phyloP scores from a whole-genome alignment of 2,329 filamentous ascomycete genomes.

The Xylariales sp. region DNA sequence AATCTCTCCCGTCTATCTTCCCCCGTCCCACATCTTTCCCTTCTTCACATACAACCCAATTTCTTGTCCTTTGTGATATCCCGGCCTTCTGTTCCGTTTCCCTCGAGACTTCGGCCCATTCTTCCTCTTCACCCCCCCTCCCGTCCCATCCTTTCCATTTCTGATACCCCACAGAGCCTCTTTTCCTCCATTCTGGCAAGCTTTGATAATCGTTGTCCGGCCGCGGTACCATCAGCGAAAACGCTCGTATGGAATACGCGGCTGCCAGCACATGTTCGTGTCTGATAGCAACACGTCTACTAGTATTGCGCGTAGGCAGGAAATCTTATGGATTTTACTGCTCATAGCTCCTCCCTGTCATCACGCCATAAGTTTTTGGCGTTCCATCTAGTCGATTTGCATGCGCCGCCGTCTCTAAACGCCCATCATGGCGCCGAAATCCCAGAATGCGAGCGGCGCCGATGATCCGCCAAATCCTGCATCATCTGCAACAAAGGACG shows the following conservation, averaged over 20 bases:
- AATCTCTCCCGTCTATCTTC: conserved; percentile 15
- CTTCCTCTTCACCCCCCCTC: conserved; percentile 6
- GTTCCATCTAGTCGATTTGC: conserved; percentile 26
- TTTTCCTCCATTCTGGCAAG: conserved; percentile 6
- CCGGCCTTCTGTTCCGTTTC: conserved; percentile 1
- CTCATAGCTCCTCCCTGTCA: conserved; percentile 17
- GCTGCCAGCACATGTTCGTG: conserved; percentile 17
- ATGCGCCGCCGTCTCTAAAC: conserved; percentile 29
- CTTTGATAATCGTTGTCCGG: not conserved
- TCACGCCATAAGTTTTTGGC: conserved; percentile 24
- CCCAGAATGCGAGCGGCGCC: conserved; percentile 22
- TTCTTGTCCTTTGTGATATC: conserved; percentile 11
- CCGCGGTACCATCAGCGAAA: conserved; percentile 6
- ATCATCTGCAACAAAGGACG: conserved; percentile 27
- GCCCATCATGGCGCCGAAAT: conserved; percentile 30
- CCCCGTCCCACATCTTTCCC: conserved; percentile 14
- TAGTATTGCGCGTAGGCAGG: conserved; percentile 19
- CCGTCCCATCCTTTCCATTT: not conserved
- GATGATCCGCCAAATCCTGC: conserved; percentile 30
- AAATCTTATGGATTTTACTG: conserved; percentile 24
- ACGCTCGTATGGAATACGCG: conserved; percentile 1
- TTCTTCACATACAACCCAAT: conserved; percentile 13
- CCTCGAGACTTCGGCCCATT: conserved; percentile 8
- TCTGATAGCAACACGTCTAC: conserved; percentile 19
- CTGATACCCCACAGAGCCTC: conserved; percentile 10